Conservation (phyloP, 2,329 filamentous ascomycete species). For the Triangularia verruculosa region DNA sequence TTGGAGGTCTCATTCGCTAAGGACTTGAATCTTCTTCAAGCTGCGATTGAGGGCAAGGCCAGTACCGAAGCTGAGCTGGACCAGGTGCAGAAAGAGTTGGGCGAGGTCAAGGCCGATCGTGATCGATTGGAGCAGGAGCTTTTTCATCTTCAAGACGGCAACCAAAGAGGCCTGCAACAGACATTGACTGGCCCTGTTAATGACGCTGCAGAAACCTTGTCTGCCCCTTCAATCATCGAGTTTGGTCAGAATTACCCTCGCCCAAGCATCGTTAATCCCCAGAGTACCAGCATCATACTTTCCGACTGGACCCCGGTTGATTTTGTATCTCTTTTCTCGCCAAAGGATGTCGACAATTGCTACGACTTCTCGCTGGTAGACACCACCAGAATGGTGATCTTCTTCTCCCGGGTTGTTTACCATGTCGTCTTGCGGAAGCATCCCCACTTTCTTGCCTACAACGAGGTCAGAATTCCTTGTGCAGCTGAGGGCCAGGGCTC, state of each 20-base stretch:
- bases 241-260: neutral
- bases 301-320: neutral
- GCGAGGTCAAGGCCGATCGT: neutral
- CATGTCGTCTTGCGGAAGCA: neutral
- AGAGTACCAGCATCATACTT: neutral
- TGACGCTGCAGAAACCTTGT: too few species aligned
- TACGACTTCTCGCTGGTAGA: neutral
- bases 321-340: neutral
- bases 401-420: neutral
- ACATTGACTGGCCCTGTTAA: too few species aligned
- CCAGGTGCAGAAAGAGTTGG: neutral
- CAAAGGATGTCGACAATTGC: neutral
- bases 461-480: neutral
- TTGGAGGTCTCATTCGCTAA: neutral
- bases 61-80: too few species aligned
- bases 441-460: neutral
- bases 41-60: neutral
- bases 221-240: neutral
- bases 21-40: neutral
- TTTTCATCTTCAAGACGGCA: too few species aligned
- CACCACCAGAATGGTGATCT: neutral
- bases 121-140: neutral
- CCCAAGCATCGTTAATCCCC: neutral
- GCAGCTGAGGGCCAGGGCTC: neutral
- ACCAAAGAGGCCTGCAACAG: too few species aligned